Base-by-base conservation (phyloP, 371 early-diverging fungal species). In the Ordospora pajunii region DNA sequence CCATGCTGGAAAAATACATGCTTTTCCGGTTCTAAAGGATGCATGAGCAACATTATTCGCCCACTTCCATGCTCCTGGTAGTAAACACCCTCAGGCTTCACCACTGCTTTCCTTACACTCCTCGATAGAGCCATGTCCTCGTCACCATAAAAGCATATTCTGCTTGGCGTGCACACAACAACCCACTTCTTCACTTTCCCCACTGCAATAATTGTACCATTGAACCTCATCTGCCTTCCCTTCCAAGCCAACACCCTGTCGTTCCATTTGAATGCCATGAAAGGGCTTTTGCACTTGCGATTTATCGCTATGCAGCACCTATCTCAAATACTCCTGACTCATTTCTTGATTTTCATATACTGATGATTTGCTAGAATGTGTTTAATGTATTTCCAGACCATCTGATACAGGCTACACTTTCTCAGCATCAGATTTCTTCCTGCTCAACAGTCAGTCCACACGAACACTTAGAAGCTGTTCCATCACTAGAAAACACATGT, bases 371-470 rank as follows among this genome's bases (percentile, higher is more conserved):
- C 32, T 32, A 1, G 5, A 32, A 32, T 32, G 32, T 32, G 5
- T 32, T 32, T 32, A 32, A 32, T 32, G 32, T 5, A 32, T 32
- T 32, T 32, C 32, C 1, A 32, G 32, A 32, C 32, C 5, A 1
- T n/a, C n/a, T n/a, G n/a, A n/a, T 32, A 32, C 32, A 1, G 5
- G 5, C 2, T 32, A 17, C 58, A 27, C 32, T n/a, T 4, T 0
- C 11, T 76, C 32, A 12, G 5, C 21, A 9, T 77, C 72, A 80
- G 14, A 82, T 58, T 27, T 77, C 78, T 65, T 84, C 85, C 42
- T 70, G 50, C 51, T 85, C 85, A 43, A 82, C 70, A 46, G 45
- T 27, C 78, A 85, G 52, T 14, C 83, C 83, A 67, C 83, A 85
- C 11, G 42, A 21, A 70, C 83, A 83, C 40, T 50, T 67, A 22